phyloP scores from a whole-genome alignment of 306 rosid species.

The Senna siamea region DNA sequence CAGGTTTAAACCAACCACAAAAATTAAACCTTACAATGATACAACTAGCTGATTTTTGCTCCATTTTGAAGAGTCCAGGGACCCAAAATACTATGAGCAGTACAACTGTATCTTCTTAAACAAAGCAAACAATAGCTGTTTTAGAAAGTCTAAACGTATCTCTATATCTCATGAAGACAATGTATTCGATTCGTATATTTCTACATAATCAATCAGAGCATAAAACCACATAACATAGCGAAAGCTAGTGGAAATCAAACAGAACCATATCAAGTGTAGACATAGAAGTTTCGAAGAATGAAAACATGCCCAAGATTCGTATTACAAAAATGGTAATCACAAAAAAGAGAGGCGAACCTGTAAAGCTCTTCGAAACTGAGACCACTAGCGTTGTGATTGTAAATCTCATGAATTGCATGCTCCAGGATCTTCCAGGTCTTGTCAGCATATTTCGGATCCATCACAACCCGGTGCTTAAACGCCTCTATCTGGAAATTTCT shows the following conservation, averaged over 20 bases:
- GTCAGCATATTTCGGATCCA: conserved; percentile 82
- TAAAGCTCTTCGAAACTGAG: conserved; percentile 88
- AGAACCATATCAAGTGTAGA: not conserved
- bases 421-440: conserved; percentile 82
- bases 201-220: not conserved
- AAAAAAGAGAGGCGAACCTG: conserved; percentile 51
- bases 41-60: not conserved
- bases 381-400: conserved; percentile 72
- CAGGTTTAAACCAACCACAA: not conserved
- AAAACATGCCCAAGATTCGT: not conserved
- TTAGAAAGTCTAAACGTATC: not conserved
- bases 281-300: conserved; percentile 3
- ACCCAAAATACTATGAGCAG: conserved; percentile 21
- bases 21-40: conserved; percentile 6
- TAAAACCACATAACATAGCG: not conserved
- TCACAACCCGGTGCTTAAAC: conserved; percentile 70
- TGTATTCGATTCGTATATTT: not conserved
- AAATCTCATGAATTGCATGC: conserved; percentile 79
- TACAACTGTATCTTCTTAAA: conserved; percentile 31
- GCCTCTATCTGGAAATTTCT: conserved; percentile 85
- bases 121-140: not conserved
- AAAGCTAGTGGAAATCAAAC: conserved; percentile 16
- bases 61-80: conserved; percentile 25
- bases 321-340: not conserved
- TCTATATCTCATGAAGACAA: not conserved